Conservation (phyloP, 768 basidiomycete species). For the Boletus edulis region DNA sequence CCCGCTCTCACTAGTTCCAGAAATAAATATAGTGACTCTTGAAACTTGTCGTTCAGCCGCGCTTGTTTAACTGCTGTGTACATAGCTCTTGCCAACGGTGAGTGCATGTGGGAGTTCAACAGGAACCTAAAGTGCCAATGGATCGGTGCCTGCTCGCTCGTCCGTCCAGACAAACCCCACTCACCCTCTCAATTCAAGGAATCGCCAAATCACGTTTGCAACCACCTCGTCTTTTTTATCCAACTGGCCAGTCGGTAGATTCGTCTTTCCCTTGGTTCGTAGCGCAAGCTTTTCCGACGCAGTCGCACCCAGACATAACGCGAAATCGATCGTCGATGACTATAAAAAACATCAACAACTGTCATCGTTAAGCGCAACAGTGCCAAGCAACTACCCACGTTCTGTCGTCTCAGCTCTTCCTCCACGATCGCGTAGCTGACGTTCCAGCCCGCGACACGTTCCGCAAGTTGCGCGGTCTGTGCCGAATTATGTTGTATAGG, state of each 20-base stretch:
- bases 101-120: conserved; percentile 83
- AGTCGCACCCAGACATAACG: conserved; percentile 90
- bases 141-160: conserved; percentile 3
- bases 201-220: conserved; percentile 97
- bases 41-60: conserved; percentile 96
- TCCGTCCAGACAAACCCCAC: conserved; percentile 7
- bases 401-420: conserved; percentile 93
- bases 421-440: conserved; percentile 84
- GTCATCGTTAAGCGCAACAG: conserved; percentile 26
- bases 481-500: conserved; percentile 67
- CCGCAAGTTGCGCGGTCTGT: conserved; percentile 83
- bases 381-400: conserved; percentile 55
- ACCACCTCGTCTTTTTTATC: conserved; percentile 99
- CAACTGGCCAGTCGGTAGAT: conserved; percentile 45
- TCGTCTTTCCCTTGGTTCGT: conserved; percentile 74
- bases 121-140: conserved; percentile 63
- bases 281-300: conserved; percentile 73
- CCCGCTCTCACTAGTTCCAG: conserved; percentile 95
- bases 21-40: conserved; percentile 93
- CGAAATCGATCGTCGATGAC: conserved; percentile 98
- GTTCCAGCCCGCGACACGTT: conserved; percentile 87
- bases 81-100: conserved; percentile 89
- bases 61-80: conserved; percentile 74
- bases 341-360: conserved; percentile 33
- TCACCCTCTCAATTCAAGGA: conserved; percentile 93